These are phyloP conservation scores for Aspergillus glaucus DNA, from an alignment of 2,329 filamentous ascomycete genomes.

Conservation along the genomic window DNA sequence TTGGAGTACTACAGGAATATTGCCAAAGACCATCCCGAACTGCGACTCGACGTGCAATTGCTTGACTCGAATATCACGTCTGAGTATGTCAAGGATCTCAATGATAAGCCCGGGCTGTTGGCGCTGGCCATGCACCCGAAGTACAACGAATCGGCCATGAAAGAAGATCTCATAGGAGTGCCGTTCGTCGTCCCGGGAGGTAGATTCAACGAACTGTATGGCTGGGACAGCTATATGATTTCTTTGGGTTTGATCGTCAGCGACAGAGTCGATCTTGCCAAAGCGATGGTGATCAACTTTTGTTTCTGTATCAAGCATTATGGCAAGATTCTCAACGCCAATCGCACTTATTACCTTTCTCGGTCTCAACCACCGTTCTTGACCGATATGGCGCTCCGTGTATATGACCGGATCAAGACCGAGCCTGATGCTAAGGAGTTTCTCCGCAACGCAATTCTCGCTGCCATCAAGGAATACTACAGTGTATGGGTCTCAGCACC, in stretches of 20 bases:
- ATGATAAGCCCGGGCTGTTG: conserved; percentile 78
- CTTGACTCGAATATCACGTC: conserved; percentile 68
- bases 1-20: conserved; percentile 81
- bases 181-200: conserved; percentile 97
- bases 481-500: conserved; percentile 78
- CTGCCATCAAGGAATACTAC: conserved; percentile 95
- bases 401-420: conserved; percentile 88
- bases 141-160: conserved; percentile 59
- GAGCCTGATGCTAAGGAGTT: conserved; percentile 77
- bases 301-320: conserved; percentile 98
- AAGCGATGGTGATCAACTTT: conserved; percentile 93
- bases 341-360: conserved; percentile 88
- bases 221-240: conserved; percentile 99
- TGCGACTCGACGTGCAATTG: conserved; percentile 78
- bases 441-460: conserved; percentile 69
- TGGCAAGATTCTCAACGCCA: conserved; percentile 96
- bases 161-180: conserved; percentile 67
- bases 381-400: conserved; percentile 91
- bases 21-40: conserved; percentile 70
- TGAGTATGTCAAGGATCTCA: conserved; percentile 74
- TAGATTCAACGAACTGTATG: conserved; percentile 96
- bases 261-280: conserved; percentile 78
- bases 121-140: conserved; percentile 83
- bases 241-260: conserved; percentile 82
- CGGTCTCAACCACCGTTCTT: conserved; percentile 94